Base-by-base conservation (phyloP, 2,329 filamentous ascomycete genomes). In the Colletotrichum cordylinicola region DNA sequence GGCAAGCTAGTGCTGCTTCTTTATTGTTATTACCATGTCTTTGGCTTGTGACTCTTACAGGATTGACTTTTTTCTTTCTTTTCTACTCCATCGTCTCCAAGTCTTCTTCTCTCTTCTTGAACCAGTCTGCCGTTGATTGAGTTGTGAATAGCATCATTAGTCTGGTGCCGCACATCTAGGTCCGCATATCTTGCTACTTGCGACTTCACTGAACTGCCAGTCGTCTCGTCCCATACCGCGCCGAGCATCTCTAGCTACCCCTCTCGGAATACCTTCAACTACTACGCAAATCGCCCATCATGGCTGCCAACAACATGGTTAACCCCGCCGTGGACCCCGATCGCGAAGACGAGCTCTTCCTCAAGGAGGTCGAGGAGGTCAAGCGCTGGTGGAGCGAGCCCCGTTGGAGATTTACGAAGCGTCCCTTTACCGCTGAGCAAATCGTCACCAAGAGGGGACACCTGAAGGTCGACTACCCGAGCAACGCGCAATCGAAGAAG, bases 361-460 rank as follows among this genome's bases (percentile, higher is more conserved):
- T 92, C 82, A 90, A 94, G 79, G 97, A 99, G 84, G 95, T 98
- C 76, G 92, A 94, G 81, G 92, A 94, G 79, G 94, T 98, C 80
- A 95, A 98, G 91, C 88, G 94, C 85, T 99, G 97, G 97, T 99
- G 97, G 97, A 90, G 89, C 69, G 95, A 98, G 81, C 92, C 95
- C 73, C 91, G 97, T 90, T 99, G 97, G 97, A 91, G 95, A 84
- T 92, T 95, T 86, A 99, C 97, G 81, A 96, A 94, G 88, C 91
- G 97, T 74, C 93, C 97, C 29, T 99, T 97, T 85, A 98, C 96
- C 6, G 96, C 97, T 37, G 97, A 98, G 90, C 95, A 98, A 87
- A 98, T 99, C 82, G 97, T 98, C 78, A 93, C 95, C 68, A 99
- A 99, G 91, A 91, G 97, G 82, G 97, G 97, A 74, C 96, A 94